phyloP scores from a whole-genome alignment of 176 grass and related monocot genomes.

The Avena insularis region DNA sequence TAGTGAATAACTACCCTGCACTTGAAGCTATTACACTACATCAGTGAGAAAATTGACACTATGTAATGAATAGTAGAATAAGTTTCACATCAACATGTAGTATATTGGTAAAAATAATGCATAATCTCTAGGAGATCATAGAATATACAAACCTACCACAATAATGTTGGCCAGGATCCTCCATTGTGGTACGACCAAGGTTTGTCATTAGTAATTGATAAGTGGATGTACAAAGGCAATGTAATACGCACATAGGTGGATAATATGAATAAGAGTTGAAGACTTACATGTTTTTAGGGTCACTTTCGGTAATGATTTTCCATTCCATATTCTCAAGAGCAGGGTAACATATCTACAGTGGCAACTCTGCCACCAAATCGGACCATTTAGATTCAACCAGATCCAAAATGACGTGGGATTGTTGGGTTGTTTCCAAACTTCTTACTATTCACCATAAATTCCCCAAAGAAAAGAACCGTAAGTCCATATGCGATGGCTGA shows the following conservation, averaged over 20 bases:
- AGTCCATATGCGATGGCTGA: too few species aligned
- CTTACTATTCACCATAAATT: too few species aligned
- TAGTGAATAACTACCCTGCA: background rate
- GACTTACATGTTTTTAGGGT: constrained; percentile 84
- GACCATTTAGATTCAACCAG: too few species aligned
- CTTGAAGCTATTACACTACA: background rate
- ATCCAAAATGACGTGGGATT: too few species aligned
- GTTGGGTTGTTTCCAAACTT: too few species aligned
- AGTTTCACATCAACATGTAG: constrained; percentile 25
- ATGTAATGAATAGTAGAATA: background rate
- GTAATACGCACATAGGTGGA: constrained; percentile 13
- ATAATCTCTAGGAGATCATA: background rate
- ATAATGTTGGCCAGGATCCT: constrained; percentile 84
- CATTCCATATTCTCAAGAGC: constrained; percentile 85
- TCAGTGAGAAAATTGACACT: background rate
- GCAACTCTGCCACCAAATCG: too few species aligned
- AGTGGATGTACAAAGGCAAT: background rate
- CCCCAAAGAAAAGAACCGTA: too few species aligned
- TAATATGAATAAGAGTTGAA: background rate
- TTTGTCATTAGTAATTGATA: constrained; percentile 35
- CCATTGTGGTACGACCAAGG: constrained; percentile 86
- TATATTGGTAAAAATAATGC: constrained; percentile 28
- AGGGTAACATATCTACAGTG: too few species aligned
- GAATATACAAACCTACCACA: constrained; percentile 68
- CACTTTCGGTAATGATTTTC: constrained; percentile 81